Evolutionary conservation across 1,284 basidiomycete genomes (phyloP).

Genomic region (Austroboletus rostrupii): DNA sequence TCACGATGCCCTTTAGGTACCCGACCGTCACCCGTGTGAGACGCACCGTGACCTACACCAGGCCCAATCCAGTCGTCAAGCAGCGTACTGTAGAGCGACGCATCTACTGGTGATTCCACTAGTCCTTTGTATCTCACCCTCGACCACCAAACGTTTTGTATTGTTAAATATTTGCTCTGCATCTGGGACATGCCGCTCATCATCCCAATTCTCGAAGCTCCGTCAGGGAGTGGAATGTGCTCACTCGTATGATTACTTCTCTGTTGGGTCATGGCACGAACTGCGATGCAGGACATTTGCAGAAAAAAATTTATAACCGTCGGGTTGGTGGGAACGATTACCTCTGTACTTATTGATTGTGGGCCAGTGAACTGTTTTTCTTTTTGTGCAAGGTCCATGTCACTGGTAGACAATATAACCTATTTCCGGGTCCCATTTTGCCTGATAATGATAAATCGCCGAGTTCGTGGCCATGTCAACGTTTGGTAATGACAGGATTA

Average conservation of each 20-base stretch:
- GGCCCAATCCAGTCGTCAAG: slow-evolving; percentile 39
- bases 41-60: slow-evolving; percentile 59
- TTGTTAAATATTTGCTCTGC: slow-evolving; percentile 26
- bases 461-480: no score
- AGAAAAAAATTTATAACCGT: slow-evolving; percentile 3
- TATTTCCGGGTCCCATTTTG: not conserved
- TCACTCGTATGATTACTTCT: slow-evolving; percentile 17
- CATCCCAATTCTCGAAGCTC: slow-evolving; percentile 15
- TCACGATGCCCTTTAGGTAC: slow-evolving; percentile 42
- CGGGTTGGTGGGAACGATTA: slow-evolving; percentile 9
- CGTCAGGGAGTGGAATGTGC: slow-evolving; percentile 16
- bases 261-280: slow-evolving; percentile 8
- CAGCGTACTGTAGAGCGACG: slow-evolving; percentile 59
- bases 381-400: slow-evolving; percentile 2
- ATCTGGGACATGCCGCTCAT: slow-evolving; percentile 1
- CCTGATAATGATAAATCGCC: no score
- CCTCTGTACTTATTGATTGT: slow-evolving; percentile 15
- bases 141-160: slow-evolving; percentile 30
- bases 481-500: no score
- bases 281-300: slow-evolving; percentile 18
- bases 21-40: slow-evolving; percentile 69
- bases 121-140: slow-evolving; percentile 1
- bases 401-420: slow-evolving; percentile 7
- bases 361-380: slow-evolving; percentile 8
- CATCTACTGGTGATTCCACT: slow-evolving; percentile 57